Evolutionary conservation across 345 rosid species (phyloP).

Genomic region (Euphorbia lathyris): DNA sequence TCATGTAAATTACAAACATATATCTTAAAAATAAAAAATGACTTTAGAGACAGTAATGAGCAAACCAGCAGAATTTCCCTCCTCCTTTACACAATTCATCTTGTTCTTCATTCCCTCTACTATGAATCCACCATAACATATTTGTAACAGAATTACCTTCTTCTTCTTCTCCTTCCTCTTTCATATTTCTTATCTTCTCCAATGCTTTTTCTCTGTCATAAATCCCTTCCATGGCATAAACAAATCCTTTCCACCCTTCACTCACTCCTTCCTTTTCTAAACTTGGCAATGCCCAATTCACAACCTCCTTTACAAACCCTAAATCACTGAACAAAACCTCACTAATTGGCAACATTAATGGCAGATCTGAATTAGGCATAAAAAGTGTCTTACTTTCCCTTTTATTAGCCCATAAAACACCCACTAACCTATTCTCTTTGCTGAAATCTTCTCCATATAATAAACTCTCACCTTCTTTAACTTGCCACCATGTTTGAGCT

Average conservation of each 20-base stretch:
- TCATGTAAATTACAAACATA: not conserved
- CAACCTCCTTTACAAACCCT: constrained; percentile 55
- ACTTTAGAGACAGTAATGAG: constrained; percentile 57
- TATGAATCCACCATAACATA: constrained; percentile 88
- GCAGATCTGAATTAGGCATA: constrained; percentile 26
- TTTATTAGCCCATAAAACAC: constrained; percentile 83
- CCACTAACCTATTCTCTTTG: constrained; percentile 71
- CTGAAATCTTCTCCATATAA: constrained; percentile 69
- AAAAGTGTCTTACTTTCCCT: constrained; percentile 49
- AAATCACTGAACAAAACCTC: constrained; percentile 60
- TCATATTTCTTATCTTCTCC: constrained; percentile 54
- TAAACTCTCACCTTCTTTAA: constrained; percentile 50
- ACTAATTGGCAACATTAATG: constrained; percentile 52
- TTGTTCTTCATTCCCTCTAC: constrained; percentile 44
- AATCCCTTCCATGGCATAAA: constrained; percentile 71
- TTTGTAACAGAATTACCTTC: constrained; percentile 80
- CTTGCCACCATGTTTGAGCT: constrained; percentile 88
- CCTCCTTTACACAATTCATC: constrained; percentile 29
- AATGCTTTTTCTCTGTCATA: constrained; percentile 59
- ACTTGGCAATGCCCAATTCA: constrained; percentile 71
- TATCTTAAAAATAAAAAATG: not conserved
- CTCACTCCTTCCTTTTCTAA: constrained; percentile 63
- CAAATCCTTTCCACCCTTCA: constrained; percentile 92
- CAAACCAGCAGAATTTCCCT: constrained; percentile 65
- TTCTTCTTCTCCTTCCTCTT: constrained; percentile 35